These are phyloP conservation scores for Boletus rufocinnamomeus DNA, from an alignment of 768 basidiomycete species.

Conservation along the genomic window DNA sequence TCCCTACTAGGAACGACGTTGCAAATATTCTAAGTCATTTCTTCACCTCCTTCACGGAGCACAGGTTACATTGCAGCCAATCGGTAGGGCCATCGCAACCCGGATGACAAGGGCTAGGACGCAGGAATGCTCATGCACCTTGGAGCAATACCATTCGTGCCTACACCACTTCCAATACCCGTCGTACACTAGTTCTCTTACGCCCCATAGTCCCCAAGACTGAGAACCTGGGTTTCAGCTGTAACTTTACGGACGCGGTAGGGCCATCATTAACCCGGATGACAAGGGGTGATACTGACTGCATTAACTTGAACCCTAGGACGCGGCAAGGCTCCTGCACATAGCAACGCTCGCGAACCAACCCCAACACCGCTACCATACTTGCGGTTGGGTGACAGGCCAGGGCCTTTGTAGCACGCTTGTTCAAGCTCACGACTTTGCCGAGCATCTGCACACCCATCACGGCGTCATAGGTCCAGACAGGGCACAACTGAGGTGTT, in stretches of 20 bases:
- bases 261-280: neutral
- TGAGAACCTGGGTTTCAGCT: neutral
- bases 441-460: constrained; percentile 23
- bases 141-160: neutral
- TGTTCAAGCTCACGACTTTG: constrained; percentile 10
- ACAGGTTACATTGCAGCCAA: too few species aligned
- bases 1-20: too few species aligned
- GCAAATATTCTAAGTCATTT: too few species aligned
- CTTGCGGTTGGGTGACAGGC: constrained; percentile 20
- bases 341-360: neutral
- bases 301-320: constrained; percentile 10
- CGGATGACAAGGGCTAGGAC: too few species aligned
- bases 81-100: too few species aligned
- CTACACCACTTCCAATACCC: neutral
- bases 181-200: neutral
- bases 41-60: too few species aligned
- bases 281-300: constrained; percentile 4
- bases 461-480: constrained; percentile 27
- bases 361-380: constrained; percentile 11
- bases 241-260: constrained; percentile 16
- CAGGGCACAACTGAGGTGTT: constrained; percentile 4
- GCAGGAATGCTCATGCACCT: too few species aligned
- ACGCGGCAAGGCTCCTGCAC: neutral
- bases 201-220: neutral
- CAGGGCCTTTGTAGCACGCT: neutral